Base-by-base conservation (phyloP, 768 basidiomycete species). In the Tricholoma sp. region DNA sequence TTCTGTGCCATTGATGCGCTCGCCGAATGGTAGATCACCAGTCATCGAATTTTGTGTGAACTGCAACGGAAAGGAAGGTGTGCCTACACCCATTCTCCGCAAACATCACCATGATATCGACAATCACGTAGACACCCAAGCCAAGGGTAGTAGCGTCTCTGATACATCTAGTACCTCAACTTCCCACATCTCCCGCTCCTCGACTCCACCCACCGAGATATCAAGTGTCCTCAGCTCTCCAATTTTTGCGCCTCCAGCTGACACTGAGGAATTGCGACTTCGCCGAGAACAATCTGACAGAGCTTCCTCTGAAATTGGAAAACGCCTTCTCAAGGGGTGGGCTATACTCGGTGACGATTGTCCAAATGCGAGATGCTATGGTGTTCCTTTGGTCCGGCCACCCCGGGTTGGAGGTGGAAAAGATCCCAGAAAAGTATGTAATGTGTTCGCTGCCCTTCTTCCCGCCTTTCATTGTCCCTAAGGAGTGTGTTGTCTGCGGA, bases 291-390 rank as follows among this genome's bases (percentile, higher is more conserved):
- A 94, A 68, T 91, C 89, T 2, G 91, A 94, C 66, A 72, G 69
- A 39, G 92, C 93, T 13, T 90, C 91, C 2, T 71, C 84, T 51
- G 88, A 88, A 64, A 89, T 94, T 31, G 93, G 89, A 44, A 85
- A 81, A 59, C 80, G 84, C 24, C 74, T 94, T 57, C 71, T 94
- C 47, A 84, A 83, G 61, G 92, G 89, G 39, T 94, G 90, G 89
- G 84, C 92, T 0, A 90, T 94, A 88, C 76, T 94, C n/a, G 89
- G 79, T 20, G 90, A 94, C 36, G 90, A 92, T 71, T 94, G 93
- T 65, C 82, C 83, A 0, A 87, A 82, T 62, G 61, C 66, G 4
- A 67, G 71, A 20, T 94, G 93, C 65, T 86, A 83, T 69, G 91
- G 91, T 11, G 76, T 93, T 6, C 93, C 92, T n/a, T 81, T 94